Conservation (phyloP, 2,329 filamentous ascomycete genomes). For the Fusarium penzigii region DNA sequence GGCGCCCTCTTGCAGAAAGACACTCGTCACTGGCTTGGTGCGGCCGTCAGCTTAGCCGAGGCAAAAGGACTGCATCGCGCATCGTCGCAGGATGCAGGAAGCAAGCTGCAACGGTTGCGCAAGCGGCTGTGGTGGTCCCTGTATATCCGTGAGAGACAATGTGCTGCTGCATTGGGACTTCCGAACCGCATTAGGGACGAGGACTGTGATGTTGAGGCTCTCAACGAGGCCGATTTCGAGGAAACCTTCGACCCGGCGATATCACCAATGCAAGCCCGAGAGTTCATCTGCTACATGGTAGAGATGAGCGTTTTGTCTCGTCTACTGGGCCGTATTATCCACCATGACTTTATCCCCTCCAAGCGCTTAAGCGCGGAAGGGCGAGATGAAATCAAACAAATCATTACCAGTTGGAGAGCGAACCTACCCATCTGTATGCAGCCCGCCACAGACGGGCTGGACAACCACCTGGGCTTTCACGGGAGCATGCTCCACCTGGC, state of each 20-base stretch:
- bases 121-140: slow-evolving; percentile 56
- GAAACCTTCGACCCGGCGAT: slow-evolving; percentile 28
- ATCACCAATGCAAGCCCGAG: slow-evolving; percentile 30
- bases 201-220: slow-evolving; percentile 40
- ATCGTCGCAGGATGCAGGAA: too few relatives aligned
- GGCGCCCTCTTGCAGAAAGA: slow-evolving; percentile 50
- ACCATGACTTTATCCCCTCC: too few relatives aligned
- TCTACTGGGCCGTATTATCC: too few relatives aligned
- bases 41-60: slow-evolving; percentile 53
- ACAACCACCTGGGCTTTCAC: too few relatives aligned
- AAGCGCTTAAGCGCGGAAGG: too few relatives aligned
- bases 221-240: slow-evolving; percentile 34
- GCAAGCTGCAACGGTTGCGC: too few relatives aligned
- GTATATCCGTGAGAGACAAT: slow-evolving; percentile 44
- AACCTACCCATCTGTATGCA: too few relatives aligned
- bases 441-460: too few relatives aligned
- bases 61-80: slow-evolving; percentile 49
- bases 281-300: slow-evolving; percentile 34
- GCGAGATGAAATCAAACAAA: too few relatives aligned
- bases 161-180: slow-evolving; percentile 37
- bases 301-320: too few relatives aligned
- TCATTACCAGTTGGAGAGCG: too few relatives aligned
- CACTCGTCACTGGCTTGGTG: slow-evolving; percentile 50
- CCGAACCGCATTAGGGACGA: slow-evolving; percentile 41
- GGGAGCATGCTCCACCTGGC: too few relatives aligned